Conservation (phyloP, 2,329 filamentous ascomycete species). For the Ascocoryne sarcoides region DNA sequence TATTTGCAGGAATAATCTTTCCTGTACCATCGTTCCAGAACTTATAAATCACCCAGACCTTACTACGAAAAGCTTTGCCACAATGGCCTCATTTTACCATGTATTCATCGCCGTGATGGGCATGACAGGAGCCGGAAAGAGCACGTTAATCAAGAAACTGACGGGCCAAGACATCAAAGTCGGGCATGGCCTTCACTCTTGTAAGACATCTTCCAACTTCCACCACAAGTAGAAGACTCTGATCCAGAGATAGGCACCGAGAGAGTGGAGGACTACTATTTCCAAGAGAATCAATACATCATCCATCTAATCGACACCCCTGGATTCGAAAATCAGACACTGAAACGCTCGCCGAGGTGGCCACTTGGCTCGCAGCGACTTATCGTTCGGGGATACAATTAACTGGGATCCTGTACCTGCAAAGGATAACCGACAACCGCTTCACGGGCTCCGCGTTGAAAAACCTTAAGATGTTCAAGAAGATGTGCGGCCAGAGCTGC, state of each 20-base stretch:
- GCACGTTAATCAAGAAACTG: background rate
- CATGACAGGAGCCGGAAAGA: constrained; percentile 1
- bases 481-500: constrained; percentile 21
- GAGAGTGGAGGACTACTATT: background rate
- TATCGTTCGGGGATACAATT: constrained; percentile 20
- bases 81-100: no score
- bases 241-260: background rate
- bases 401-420: constrained; percentile 27
- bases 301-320: constrained; percentile 1
- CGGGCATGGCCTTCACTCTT: background rate
- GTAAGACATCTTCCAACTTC: no score
- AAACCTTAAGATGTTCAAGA: constrained; percentile 1
- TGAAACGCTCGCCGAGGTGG: constrained; percentile 2
- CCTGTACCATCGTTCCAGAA: no score
- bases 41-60: no score
- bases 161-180: background rate
- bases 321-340: background rate
- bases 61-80: no score
- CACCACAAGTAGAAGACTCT: no score
- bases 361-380: constrained; percentile 22
- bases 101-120: background rate
- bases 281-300: background rate
- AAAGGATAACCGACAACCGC: constrained; percentile 12
- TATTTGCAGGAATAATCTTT: no score
- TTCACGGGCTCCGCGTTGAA: constrained; percentile 1